Evolutionary conservation across 305 asterid genomes (phyloP).

Genomic region (Salvia sclarea): DNA sequence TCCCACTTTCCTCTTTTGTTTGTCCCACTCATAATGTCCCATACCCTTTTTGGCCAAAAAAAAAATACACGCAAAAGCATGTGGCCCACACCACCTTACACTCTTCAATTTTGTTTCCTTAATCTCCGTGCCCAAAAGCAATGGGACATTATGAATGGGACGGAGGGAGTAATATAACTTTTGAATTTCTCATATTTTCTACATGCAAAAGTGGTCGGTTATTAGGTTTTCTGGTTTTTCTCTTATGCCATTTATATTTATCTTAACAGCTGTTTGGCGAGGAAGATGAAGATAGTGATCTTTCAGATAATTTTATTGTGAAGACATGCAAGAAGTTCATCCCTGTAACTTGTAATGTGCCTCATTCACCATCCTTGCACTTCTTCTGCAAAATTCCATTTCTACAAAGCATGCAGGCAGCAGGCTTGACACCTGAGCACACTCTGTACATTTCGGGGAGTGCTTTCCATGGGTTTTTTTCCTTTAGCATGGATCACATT

Average conservation of each 20-base stretch:
- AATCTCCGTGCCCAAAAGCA: no score
- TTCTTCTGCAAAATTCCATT: not conserved
- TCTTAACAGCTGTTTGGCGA: conserved; percentile 66
- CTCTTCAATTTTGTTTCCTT: no score
- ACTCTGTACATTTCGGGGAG: not conserved
- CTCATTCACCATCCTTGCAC: conserved; percentile 28
- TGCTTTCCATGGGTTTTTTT: not conserved
- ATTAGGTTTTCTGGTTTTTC: conserved; percentile 2
- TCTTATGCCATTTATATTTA: conserved; percentile 29
- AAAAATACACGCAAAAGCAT: no score
- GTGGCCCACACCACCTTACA: no score
- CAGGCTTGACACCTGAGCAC: not conserved
- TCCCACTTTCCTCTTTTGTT: no score
- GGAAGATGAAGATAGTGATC: conserved; percentile 80
- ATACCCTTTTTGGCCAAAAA: no score
- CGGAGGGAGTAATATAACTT: no score
- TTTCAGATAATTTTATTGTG: conserved; percentile 89
- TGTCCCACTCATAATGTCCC: no score
- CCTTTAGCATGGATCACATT: not conserved
- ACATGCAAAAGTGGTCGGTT: conserved; percentile 13
- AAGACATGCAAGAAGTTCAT: conserved; percentile 97
- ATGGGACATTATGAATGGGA: no score
- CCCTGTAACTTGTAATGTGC: conserved; percentile 80
- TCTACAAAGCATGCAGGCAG: conserved; percentile 7
- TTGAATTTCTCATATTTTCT: conserved; percentile 4